Evolutionary conservation across 352 stramenopile species (phyloP).

Genomic region (Globisporangium okanoganense): DNA sequence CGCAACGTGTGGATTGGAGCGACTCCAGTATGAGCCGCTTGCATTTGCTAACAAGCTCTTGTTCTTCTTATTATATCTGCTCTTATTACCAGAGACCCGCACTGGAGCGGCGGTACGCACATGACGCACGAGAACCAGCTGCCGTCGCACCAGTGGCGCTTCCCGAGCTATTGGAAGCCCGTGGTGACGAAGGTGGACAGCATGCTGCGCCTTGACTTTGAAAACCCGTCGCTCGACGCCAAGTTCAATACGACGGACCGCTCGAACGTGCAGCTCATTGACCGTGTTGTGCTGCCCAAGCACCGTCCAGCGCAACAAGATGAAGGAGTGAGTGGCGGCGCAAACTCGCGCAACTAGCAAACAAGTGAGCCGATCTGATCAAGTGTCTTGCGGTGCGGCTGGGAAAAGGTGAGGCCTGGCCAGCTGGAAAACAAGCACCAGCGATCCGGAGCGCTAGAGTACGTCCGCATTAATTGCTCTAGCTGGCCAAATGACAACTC

Average conservation of each 20-base stretch:
- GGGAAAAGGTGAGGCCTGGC: neutral
- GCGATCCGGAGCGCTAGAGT: no score
- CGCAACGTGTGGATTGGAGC: neutral
- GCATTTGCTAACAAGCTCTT: neutral
- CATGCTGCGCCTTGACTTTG: slow-evolving; percentile 81
- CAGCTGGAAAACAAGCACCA: neutral
- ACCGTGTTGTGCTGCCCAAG: slow-evolving; percentile 61
- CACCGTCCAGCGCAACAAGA: neutral
- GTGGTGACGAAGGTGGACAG: slow-evolving; percentile 80
- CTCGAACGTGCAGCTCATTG: slow-evolving; percentile 79
- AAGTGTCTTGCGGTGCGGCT: neutral
- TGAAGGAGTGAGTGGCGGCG: neutral
- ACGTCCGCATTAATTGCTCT: no score
- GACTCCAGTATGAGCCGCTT: neutral
- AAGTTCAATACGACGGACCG: slow-evolving; percentile 76
- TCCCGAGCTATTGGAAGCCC: slow-evolving; percentile 81
- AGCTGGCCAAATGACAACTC: no score
- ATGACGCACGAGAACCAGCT: slow-evolving; percentile 50
- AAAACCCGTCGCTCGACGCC: slow-evolving; percentile 69
- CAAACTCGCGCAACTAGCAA: neutral
- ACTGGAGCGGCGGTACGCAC: slow-evolving; percentile 67
- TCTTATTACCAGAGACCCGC: slow-evolving; percentile 41
- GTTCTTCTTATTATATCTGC: neutral
- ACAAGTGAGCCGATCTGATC: neutral
- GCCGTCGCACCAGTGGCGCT: slow-evolving; percentile 67